A percentile compares a stretch with the other conserved stretches of the same genome.
Conservation (phyloP, 1,284 basidiomycete species). For the Cryptococcus floricola region DNA sequence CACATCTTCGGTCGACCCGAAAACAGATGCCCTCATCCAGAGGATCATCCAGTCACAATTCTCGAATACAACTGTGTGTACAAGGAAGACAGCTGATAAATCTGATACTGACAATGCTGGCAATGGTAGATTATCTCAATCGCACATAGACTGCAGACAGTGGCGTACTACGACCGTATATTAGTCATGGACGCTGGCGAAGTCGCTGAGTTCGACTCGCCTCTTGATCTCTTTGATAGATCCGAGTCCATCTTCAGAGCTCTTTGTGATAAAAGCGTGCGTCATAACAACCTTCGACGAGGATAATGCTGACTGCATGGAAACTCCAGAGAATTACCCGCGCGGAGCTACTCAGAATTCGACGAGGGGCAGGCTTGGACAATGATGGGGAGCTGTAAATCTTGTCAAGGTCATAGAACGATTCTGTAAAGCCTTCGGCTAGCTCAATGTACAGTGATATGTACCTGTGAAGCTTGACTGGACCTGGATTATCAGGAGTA, state of each 20-base stretch:
- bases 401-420: no score
- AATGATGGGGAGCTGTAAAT: no score
- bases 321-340: no score
- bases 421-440: no score
- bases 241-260: neutral
- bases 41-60: conserved; percentile 70
- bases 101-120: neutral
- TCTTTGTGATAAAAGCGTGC: neutral
- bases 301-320: no score
- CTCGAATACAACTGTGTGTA: conserved; percentile 39
- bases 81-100: no score
- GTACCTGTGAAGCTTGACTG: no score
- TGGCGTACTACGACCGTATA: conserved; percentile 51
- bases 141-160: conserved; percentile 70
- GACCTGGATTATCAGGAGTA: no score
- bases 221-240: neutral
- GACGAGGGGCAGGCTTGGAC: no score
- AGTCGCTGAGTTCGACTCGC: conserved; percentile 21
- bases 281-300: neutral
- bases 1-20: conserved; percentile 63
- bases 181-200: conserved; percentile 43
- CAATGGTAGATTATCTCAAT: conserved; percentile 58
- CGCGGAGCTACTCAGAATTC: no score
- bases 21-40: conserved; percentile 72
- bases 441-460: no score